These are phyloP conservation scores for Pichia nanzhaoensis DNA, from an alignment of 805 yeast genomes.

Conservation along the genomic window DNA sequence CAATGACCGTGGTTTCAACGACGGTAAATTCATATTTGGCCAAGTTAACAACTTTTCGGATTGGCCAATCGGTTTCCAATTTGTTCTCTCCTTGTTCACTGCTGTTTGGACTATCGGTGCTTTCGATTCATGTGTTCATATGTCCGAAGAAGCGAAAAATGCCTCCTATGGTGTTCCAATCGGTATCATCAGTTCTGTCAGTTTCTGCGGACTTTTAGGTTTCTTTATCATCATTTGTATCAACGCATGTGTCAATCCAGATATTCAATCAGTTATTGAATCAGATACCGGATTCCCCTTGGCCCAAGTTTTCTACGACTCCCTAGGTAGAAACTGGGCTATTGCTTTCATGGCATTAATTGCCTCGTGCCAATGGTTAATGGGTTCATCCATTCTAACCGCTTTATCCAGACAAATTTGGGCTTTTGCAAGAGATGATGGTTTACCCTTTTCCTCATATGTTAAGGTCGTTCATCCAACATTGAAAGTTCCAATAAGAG, in stretches of 20 bases:
- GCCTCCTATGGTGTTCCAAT: constrained; percentile 58
- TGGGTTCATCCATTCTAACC: constrained; percentile 57
- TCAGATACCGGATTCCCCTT: constrained; percentile 52
- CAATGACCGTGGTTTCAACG: constrained; percentile 35
- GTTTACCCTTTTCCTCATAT: constrained; percentile 53
- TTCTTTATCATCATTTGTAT: constrained; percentile 47
- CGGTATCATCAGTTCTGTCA: constrained; percentile 55
- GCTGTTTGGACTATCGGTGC: constrained; percentile 73
- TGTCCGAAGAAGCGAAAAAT: constrained; percentile 63
- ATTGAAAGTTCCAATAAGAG: constrained; percentile 58
- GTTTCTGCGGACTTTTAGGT: constrained; percentile 54
- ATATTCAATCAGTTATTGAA: constrained; percentile 36
- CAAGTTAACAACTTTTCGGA: constrained; percentile 42
- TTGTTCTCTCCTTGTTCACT: constrained; percentile 44
- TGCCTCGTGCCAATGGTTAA: constrained; percentile 54
- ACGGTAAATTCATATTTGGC: constrained; percentile 50
- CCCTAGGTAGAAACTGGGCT: constrained; percentile 61
- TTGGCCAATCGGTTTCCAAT: constrained; percentile 58
- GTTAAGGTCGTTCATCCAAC: constrained; percentile 52
- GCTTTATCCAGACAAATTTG: constrained; percentile 67
- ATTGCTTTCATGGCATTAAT: constrained; percentile 54
- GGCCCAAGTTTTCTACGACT: constrained; percentile 58
- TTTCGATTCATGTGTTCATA: constrained; percentile 66
- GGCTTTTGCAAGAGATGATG: constrained; percentile 75
- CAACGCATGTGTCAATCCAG: constrained; percentile 46